phyloP scores from a whole-genome alignment of 768 basidiomycete species.

The Dioszegia crocea region DNA sequence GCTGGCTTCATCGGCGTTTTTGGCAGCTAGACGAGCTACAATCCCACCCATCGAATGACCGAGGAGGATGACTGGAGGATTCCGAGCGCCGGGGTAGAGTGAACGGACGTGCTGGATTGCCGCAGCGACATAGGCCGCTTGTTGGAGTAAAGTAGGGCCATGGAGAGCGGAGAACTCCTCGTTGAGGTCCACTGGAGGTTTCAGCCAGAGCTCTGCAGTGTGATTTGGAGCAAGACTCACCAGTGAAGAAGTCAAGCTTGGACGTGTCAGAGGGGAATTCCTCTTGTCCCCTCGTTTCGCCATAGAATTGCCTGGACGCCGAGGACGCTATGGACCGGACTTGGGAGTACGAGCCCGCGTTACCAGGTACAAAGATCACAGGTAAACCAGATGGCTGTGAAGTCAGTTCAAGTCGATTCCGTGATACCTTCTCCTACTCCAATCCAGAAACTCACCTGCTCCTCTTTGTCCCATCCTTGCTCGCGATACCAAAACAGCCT shows the following conservation, averaged over 20 bases:
- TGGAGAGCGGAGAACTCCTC: conserved; percentile 96
- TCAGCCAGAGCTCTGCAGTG: not conserved
- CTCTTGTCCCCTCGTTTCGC: conserved; percentile 53
- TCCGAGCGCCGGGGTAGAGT: conserved; percentile 52
- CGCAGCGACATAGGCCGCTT: conserved; percentile 67
- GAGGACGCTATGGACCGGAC: conserved; percentile 92
- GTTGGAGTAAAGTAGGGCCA: conserved; percentile 76
- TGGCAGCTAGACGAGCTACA: conserved; percentile 72
- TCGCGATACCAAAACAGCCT: conserved; percentile 90
- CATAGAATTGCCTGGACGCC: conserved; percentile 72
- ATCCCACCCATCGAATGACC: conserved; percentile 98
- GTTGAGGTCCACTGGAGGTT: conserved; percentile 76
- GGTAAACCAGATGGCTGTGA: conserved; percentile 58
- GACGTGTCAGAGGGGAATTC: conserved; percentile 2
- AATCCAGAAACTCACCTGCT: conserved; percentile 34
- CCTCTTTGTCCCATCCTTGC: conserved; percentile 64
- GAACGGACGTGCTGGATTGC: conserved; percentile 57
- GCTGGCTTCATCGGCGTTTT: not conserved
- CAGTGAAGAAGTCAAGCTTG: conserved; percentile 78
- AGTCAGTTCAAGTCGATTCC: conserved; percentile 11
- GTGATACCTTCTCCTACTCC: too few species aligned
- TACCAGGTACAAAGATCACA: conserved; percentile 95
- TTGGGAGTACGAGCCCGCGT: conserved; percentile 91
- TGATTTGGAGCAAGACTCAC: conserved; percentile 56
- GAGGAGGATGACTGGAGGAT: conserved; percentile 62